Evolutionary conservation across 2,329 filamentous ascomycete genomes (phyloP).

Genomic region (Rutstroemia sp.): DNA sequence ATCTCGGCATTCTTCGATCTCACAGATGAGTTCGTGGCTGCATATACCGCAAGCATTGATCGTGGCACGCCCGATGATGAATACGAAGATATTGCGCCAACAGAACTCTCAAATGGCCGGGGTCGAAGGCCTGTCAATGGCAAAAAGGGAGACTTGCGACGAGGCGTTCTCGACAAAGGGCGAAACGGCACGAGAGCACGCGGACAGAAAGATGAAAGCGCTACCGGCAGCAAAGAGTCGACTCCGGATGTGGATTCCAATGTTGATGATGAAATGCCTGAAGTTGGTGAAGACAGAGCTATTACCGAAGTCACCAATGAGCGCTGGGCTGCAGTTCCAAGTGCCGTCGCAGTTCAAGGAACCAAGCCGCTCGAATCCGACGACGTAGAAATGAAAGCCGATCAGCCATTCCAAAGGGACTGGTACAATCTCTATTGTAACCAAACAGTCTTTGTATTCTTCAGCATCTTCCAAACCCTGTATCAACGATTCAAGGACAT

Average conservation of each 20-base stretch:
- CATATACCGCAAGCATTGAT: slow-evolving; percentile 60
- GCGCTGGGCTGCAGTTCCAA: slow-evolving; percentile 56
- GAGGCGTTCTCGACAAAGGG: slow-evolving; percentile 74
- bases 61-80: slow-evolving; percentile 70
- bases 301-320: slow-evolving; percentile 58
- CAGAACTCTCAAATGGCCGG: slow-evolving; percentile 63
- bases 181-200: slow-evolving; percentile 64
- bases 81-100: slow-evolving; percentile 52
- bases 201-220: slow-evolving; percentile 74
- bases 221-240: slow-evolving; percentile 75
- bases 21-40: slow-evolving; percentile 59
- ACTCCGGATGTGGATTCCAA: slow-evolving; percentile 77
- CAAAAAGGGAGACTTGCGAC: slow-evolving; percentile 74
- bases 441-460: slow-evolving; percentile 86
- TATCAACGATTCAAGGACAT: slow-evolving; percentile 78
- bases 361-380: slow-evolving; percentile 46
- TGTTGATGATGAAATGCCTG: slow-evolving; percentile 68
- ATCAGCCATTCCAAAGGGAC: slow-evolving; percentile 73
- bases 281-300: slow-evolving; percentile 49
- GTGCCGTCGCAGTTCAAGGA: slow-evolving; percentile 45
- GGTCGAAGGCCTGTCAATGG: slow-evolving; percentile 54
- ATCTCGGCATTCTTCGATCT: slow-evolving; percentile 72
- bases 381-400: slow-evolving; percentile 60
- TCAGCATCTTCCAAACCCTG: slow-evolving; percentile 86
- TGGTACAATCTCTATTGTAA: slow-evolving; percentile 91